phyloP scores from a whole-genome alignment of 768 basidiomycete species.

The Aureoboletus auriporus region DNA sequence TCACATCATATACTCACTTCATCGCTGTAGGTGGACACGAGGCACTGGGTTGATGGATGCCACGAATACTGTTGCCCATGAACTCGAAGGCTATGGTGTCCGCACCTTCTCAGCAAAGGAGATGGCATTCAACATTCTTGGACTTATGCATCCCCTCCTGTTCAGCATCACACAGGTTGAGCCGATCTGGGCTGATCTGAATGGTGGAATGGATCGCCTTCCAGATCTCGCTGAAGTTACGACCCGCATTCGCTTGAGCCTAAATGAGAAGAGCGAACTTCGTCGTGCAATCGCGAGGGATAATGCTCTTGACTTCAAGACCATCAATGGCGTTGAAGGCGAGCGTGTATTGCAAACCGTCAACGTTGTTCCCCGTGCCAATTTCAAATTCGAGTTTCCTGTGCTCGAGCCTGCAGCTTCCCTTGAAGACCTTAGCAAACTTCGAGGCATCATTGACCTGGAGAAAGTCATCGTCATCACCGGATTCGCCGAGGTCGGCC shows the following conservation, averaged over 20 bases:
- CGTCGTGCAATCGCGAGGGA: conserved; percentile 92
- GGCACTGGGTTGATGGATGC: conserved; percentile 97
- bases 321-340: conserved; percentile 83
- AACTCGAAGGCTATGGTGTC: conserved; percentile 88
- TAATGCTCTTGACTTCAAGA: conserved; percentile 94
- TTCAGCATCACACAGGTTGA: conserved; percentile 99
- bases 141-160: conserved; percentile 97
- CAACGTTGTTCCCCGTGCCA: conserved; percentile 92
- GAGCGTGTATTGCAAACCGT: conserved; percentile 92
- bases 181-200: conserved; percentile 98
- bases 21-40: conserved; percentile 77
- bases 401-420: conserved; percentile 67
- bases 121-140: conserved; percentile 99
- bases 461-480: conserved; percentile 96
- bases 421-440: conserved; percentile 67
- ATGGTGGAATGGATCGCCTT: conserved; percentile 97
- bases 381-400: conserved; percentile 97
- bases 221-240: conserved; percentile 94
- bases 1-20: conserved; percentile 6
- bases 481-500: conserved; percentile 95
- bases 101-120: conserved; percentile 99
- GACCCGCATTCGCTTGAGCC: conserved; percentile 72
- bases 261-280: conserved; percentile 86
- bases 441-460: conserved; percentile 88
- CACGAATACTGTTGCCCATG: conserved; percentile 91